Base-by-base conservation (phyloP, 192 early-diverging fungal genomes). In the Entrophospora sp. region DNA sequence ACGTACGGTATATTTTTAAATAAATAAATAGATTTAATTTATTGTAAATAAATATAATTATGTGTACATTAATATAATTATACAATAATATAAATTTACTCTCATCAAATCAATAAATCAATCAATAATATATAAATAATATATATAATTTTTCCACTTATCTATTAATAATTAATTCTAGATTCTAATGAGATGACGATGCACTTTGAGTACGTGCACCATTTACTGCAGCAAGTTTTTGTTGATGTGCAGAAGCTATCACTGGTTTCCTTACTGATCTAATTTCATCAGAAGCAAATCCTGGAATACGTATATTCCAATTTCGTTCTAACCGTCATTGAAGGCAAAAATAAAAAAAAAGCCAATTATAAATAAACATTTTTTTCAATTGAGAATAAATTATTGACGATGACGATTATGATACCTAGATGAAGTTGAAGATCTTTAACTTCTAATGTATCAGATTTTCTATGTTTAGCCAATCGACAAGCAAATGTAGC, bases 281-380 rank as follows among this genome's bases (percentile, higher is more conserved):
- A 42, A 91, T 89, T 67, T 87, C 86, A 69, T 91, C 89, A n/a
- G 87, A 81, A 0, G 89, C 86, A 71, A 90, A 92, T 13, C 90
- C 90, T 51, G 91, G 91, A 68, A 93, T 90, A 52, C 91, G 85
- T 51, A 93, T 87, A 60, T 91, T 93, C 89, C 88, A 93, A 67
- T 89, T 93, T 16, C 89, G 83, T 76, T 93, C 91, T 79, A 58
- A 36, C 3, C 35, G 45, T 51, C 14, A 52, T 10, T 0, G 27
- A 56, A 1, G 16, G 1, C 32, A 28, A 20, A 27, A 46, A 66
- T 6, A 25, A 61, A 20, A 48, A 22, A 51, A 14, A 36, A 35
- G n/a, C 31, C n/a, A 52, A 4, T 4, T 25, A 7, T 22, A 18
- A 45, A 3, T n/a, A 52, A 10, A n/a, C n/a, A n/a, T n/a, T n/a